Percentiles rank a stretch among this genome's conserved stretches.
These are phyloP conservation scores for Coemansia sp. DNA, from an alignment of 192 early-diverging fungal genomes.

Conservation along the genomic window DNA sequence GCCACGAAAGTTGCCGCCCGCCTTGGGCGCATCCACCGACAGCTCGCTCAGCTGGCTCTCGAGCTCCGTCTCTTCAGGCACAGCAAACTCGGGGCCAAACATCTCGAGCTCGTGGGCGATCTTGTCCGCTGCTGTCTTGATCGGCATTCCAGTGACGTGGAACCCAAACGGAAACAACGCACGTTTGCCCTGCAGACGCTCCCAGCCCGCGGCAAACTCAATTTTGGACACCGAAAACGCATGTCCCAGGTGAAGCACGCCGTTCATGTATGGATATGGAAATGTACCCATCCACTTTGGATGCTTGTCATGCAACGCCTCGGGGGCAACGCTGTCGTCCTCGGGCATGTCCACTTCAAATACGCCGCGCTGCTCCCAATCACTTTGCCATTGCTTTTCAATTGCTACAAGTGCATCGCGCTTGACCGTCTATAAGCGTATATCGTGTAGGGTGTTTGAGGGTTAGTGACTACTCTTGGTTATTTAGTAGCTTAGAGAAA, in stretches of 20 bases:
- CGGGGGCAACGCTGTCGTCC: constrained; percentile 56
- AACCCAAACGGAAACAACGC: constrained; percentile 95
- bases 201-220: constrained; percentile 94
- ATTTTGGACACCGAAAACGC: constrained; percentile 94
- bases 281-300: constrained; percentile 96
- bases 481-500: neutral
- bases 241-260: constrained; percentile 91
- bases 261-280: constrained; percentile 98
- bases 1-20: constrained; percentile 30
- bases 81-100: constrained; percentile 53
- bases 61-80: constrained; percentile 23
- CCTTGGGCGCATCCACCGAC: constrained; percentile 47
- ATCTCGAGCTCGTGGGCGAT: constrained; percentile 54
- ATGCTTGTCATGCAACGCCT: constrained; percentile 59
- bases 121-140: constrained; percentile 73
- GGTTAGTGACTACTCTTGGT: neutral
- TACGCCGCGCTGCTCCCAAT: constrained; percentile 73
- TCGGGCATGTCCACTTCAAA: constrained; percentile 89
- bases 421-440: constrained; percentile 62
- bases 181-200: constrained; percentile 88
- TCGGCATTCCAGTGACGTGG: constrained; percentile 99
- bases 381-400: constrained; percentile 72
- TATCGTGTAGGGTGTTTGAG: neutral
- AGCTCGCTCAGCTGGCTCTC: constrained; percentile 30
- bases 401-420: constrained; percentile 74